Base-by-base conservation (phyloP, 306 rosid genomes). In the Prunus kanzakura region DNA sequence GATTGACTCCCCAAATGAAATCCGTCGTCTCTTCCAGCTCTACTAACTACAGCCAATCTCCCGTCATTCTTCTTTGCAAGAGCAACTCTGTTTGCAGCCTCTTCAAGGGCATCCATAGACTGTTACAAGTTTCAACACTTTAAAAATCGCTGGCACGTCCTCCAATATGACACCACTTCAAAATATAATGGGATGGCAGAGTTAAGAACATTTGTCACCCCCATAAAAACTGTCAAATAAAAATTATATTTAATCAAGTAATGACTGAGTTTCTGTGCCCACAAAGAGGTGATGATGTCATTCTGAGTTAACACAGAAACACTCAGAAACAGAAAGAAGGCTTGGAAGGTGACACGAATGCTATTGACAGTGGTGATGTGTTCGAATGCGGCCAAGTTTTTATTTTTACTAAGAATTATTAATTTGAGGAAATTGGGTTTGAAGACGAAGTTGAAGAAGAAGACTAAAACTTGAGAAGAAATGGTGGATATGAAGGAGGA, bases 51-150 rank as follows among this genome's bases (percentile, higher is more conserved):
- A 50, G 38, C 52, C 73, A 27, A 15, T 3, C 69, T 64, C 56
- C 45, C 35, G 9, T 70, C 47, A 57, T 56, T 74, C 72, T 67
- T 78, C 54, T 68, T 70, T 60, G 29, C 79, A 55, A 68, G 64
- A 20, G 70, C 64, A 67, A 82, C 77, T 50, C 54, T 78, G 19
- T 82, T 64, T 71, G 86, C 72, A 67, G 86, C 82, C 54, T 68
- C 77, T 57, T 62, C 76, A 19, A 82, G 72, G 43, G 82, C 79
- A 62, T 67, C 61, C 71, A 73, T 20, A 0, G 80, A 80, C 76
- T 69, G 12, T 69, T 22, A 35, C 69, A 82, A 43, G 68, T 79
- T 69, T 73, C 86, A 32, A 11, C 45, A 13, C 65, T 51, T 30
- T 19, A 35, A 63, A 64, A 38, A 7, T 7, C 43, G 43, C 43